Evolutionary conservation across 1,284 basidiomycete genomes (phyloP).

Genomic region (Moesziomyces aphidis): DNA sequence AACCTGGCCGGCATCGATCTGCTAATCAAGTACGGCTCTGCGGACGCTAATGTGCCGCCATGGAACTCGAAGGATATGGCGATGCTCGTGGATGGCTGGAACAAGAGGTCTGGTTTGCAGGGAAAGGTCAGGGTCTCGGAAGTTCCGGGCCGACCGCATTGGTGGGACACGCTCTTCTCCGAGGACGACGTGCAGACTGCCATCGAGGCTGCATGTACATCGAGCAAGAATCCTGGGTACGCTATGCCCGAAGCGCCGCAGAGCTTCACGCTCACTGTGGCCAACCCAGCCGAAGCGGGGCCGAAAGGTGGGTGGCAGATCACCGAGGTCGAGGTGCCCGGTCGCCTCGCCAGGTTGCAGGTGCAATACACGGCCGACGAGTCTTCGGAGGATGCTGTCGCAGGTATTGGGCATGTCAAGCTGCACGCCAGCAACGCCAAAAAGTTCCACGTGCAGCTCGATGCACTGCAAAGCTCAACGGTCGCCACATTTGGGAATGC

Average conservation of each 20-base stretch:
- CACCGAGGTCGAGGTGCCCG: slow-evolving; percentile 73
- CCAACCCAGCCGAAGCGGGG: slow-evolving; percentile 76
- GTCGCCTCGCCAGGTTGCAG: slow-evolving; percentile 64
- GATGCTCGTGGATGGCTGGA: slow-evolving; percentile 74
- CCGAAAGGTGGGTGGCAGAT: slow-evolving; percentile 77
- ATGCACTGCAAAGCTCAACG: slow-evolving; percentile 4
- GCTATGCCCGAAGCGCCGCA: slow-evolving; percentile 24
- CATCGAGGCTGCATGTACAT: slow-evolving; percentile 17
- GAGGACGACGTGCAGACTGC: slow-evolving; percentile 74
- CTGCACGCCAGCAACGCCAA: slow-evolving; percentile 4
- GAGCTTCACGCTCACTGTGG: slow-evolving; percentile 77
- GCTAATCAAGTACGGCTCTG: slow-evolving; percentile 80
- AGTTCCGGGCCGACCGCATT: slow-evolving; percentile 76
- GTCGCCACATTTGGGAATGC: not conserved
- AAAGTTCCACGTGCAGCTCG: slow-evolving; percentile 18
- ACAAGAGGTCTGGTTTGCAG: slow-evolving; percentile 41
- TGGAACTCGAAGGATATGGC: slow-evolving; percentile 81
- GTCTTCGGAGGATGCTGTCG: not conserved
- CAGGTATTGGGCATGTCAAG: not conserved
- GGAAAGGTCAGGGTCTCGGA: slow-evolving; percentile 71
- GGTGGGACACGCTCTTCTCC: slow-evolving; percentile 76
- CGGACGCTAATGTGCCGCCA: slow-evolving; percentile 81
- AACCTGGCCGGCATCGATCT: slow-evolving; percentile 78
- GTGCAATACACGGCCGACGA: slow-evolving; percentile 8
- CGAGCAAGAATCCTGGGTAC: slow-evolving; percentile 18